Percentiles rank a stretch among this genome's conserved stretches.
These are phyloP conservation scores for Solanum neorickii DNA, from an alignment of 257 asterid genomes.

Conservation along the genomic window DNA sequence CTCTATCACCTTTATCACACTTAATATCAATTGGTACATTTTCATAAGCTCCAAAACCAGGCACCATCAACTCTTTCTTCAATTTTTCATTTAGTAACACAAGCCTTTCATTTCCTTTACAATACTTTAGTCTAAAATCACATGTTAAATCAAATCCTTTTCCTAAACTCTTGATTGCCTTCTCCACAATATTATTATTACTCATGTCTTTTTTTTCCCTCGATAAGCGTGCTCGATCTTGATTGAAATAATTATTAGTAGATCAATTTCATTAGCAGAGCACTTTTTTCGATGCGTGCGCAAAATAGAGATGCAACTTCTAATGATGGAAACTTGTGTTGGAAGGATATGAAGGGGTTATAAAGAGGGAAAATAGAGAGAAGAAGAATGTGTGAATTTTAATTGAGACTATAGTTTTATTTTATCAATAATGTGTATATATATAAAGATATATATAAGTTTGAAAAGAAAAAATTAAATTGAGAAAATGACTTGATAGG, in stretches of 20 bases:
- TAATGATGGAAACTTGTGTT: neutral
- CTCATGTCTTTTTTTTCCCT: neutral
- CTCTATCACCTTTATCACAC: conserved; percentile 89
- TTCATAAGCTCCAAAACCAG: conserved; percentile 48
- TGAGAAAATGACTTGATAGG: neutral
- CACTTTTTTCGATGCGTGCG: neutral
- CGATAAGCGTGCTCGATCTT: neutral
- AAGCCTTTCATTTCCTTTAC: conserved; percentile 61
- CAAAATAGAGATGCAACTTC: neutral
- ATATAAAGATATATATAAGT: neutral
- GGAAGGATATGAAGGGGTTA: neutral
- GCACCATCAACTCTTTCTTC: conserved; percentile 33
- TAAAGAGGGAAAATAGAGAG: neutral
- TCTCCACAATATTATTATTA: conserved; percentile 33
- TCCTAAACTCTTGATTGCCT: conserved; percentile 64
- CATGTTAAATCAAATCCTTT: conserved; percentile 72
- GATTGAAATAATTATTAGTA: neutral
- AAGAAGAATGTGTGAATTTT: neutral
- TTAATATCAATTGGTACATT: conserved; percentile 53
- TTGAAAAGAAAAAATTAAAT: neutral
- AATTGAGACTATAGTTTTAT: neutral
- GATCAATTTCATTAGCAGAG: neutral
- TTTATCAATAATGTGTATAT: neutral
- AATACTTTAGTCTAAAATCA: conserved; percentile 70
- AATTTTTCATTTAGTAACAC: conserved; percentile 44